Conservation (phyloP, 192 early-diverging fungal species). For the Ambispora gerdemannii region DNA sequence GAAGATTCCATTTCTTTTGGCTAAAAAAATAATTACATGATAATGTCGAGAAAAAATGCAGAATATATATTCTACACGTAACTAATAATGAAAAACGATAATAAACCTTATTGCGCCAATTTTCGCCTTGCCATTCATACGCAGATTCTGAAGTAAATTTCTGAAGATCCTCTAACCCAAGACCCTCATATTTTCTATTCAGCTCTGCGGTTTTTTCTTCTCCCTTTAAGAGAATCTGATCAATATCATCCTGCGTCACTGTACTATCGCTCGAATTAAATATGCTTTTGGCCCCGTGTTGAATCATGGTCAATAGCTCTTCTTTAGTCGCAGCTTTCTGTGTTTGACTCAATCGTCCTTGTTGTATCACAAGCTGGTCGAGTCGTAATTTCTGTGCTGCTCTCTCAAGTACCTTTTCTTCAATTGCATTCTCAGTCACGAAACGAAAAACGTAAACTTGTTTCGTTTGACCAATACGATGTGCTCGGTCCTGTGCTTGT, state of each 20-base stretch:
- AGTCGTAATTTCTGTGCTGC: constrained; percentile 96
- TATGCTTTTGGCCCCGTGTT: constrained; percentile 88
- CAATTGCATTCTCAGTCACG: constrained; percentile 95
- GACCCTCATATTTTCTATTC: constrained; percentile 83
- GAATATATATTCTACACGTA: constrained; percentile 30
- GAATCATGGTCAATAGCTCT: constrained; percentile 94
- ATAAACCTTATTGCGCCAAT: constrained; percentile 77
- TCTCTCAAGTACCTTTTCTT: constrained; percentile 95
- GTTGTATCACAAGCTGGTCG: constrained; percentile 99
- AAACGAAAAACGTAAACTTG: constrained; percentile 96
- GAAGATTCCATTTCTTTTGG: constrained; percentile 51
- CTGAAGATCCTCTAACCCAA: constrained; percentile 90
- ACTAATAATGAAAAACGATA: too few relatives aligned
- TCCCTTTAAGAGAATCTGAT: constrained; percentile 72
- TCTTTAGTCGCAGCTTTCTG: constrained; percentile 70
- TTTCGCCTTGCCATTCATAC: constrained; percentile 95
- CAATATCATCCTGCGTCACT: constrained; percentile 80
- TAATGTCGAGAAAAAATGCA: background rate
- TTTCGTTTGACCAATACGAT: constrained; percentile 98
- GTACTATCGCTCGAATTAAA: constrained; percentile 69
- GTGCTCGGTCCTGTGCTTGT: constrained; percentile 95
- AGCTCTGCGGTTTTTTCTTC: constrained; percentile 88
- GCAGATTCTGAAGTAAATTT: constrained; percentile 83
- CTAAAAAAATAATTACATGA: background rate
- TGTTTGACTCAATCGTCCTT: constrained; percentile 75